Percentiles rank a stretch among this genome's conserved stretches.
phyloP scores from a whole-genome alignment of 177 flowering plant genomes.

The Tripterygium wilfordii region DNA sequence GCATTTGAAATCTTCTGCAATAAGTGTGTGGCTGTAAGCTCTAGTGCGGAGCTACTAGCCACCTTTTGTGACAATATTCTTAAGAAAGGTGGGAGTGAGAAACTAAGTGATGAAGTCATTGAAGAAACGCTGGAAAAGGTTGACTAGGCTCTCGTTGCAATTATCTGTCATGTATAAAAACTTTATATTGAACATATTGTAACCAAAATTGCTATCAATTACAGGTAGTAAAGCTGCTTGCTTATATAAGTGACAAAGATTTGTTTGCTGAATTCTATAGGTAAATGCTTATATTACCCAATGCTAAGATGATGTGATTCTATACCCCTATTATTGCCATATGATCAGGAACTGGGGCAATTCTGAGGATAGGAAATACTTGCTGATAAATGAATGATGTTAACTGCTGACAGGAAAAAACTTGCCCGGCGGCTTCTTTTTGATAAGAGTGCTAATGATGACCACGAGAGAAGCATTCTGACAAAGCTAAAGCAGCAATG shows the following conservation, averaged over 20 bases:
- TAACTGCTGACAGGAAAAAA: constrained; percentile 62
- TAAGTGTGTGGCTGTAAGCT: constrained; percentile 92
- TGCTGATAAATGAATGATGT: background rate
- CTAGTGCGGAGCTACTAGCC: constrained; percentile 93
- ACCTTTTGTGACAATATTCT: constrained; percentile 96
- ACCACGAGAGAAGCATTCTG: constrained; percentile 91
- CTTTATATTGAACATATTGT: background rate
- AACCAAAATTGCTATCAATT: constrained; percentile 6
- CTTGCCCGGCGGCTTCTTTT: constrained; percentile 88
- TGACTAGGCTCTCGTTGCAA: background rate
- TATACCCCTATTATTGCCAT: too few relatives aligned
- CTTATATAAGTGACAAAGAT: constrained; percentile 93
- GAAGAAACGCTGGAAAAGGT: constrained; percentile 98
- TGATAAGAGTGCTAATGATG: constrained; percentile 97
- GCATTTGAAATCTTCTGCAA: constrained; percentile 96
- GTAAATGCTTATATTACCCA: constrained; percentile 22
- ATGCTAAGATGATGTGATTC: background rate
- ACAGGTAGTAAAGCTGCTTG: constrained; percentile 94
- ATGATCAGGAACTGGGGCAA: too few relatives aligned
- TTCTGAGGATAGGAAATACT: background rate
- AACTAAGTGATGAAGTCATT: constrained; percentile 94
- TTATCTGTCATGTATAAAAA: background rate
- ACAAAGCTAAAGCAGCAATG: constrained; percentile 94
- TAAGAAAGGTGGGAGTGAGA: constrained; percentile 98
- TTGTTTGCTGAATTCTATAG: constrained; percentile 93